Evolutionary conservation across 148 eudicot genomes (phyloP).

Genomic region (Silene uniflora): DNA sequence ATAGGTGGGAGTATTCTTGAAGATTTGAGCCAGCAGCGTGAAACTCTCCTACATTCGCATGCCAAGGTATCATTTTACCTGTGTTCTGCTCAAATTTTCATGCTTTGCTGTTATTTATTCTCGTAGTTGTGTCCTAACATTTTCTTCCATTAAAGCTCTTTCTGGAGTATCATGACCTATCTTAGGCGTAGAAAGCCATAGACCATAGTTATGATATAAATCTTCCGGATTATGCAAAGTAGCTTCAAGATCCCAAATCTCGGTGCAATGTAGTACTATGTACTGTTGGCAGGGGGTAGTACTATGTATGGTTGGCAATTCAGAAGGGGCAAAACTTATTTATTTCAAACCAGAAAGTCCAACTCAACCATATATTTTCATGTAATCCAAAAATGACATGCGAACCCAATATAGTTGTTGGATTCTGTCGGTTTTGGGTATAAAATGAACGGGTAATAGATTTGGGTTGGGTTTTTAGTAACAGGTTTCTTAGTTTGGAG

Average conservation of each 20-base stretch:
- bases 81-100: neutral
- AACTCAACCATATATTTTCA: neutral
- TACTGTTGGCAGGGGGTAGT: no score
- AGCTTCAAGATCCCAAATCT: neutral
- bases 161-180: neutral
- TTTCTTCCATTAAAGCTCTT: neutral
- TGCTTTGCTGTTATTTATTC: neutral
- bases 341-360: no score
- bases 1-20: conserved; percentile 79
- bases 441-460: no score
- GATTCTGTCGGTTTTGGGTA: no score
- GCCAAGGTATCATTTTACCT: conserved; percentile 34
- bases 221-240: neutral
- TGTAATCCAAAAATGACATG: neutral
- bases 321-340: no score
- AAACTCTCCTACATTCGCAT: conserved; percentile 66
- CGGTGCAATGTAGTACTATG: neutral
- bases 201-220: neutral
- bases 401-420: no score
- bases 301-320: neutral
- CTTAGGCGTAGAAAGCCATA: neutral
- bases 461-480: no score
- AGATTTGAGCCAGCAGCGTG: conserved; percentile 79
- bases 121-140: neutral
- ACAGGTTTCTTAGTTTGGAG: no score